Evolutionary conservation across 1,284 basidiomycete genomes (phyloP).

Genomic region (Fistulina hepatica): DNA sequence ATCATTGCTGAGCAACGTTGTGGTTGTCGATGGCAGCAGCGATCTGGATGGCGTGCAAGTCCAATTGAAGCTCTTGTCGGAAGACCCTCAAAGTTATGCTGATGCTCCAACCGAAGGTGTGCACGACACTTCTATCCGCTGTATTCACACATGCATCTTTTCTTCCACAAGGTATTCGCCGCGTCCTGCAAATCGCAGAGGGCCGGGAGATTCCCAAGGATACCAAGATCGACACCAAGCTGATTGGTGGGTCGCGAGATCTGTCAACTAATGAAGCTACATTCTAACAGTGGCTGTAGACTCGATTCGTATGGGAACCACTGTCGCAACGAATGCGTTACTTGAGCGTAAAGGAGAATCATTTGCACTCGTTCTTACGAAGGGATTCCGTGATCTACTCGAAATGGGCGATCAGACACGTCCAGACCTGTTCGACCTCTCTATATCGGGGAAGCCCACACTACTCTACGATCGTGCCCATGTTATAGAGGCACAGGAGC

Average conservation of each 20-base stretch:
- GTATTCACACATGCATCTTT: no score
- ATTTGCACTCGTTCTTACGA: constrained; percentile 87
- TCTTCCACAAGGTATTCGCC: no score
- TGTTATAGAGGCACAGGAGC: constrained; percentile 89
- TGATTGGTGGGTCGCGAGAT: no score
- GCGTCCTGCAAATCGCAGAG: constrained; percentile 74
- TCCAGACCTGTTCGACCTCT: constrained; percentile 82
- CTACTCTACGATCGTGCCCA: constrained; percentile 73
- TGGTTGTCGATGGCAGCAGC: no score
- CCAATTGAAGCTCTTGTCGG: no score
- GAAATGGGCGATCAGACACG: constrained; percentile 83
- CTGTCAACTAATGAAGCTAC: no score
- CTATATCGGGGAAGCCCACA: constrained; percentile 68
- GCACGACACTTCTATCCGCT: no score
- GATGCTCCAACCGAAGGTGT: constrained; percentile 96
- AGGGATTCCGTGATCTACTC: constrained; percentile 88
- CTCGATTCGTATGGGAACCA: constrained; percentile 88
- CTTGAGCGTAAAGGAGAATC: constrained; percentile 89
- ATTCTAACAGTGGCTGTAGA: no score
- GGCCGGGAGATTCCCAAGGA: no score
- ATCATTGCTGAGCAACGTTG: no score
- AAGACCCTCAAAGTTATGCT: constrained; percentile 77
- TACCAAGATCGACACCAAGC: no score
- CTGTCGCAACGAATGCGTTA: constrained; percentile 93
- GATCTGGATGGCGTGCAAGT: no score